Conservation (phyloP, 176 grass and related monocot species). For the Eragrostis curvula region DNA sequence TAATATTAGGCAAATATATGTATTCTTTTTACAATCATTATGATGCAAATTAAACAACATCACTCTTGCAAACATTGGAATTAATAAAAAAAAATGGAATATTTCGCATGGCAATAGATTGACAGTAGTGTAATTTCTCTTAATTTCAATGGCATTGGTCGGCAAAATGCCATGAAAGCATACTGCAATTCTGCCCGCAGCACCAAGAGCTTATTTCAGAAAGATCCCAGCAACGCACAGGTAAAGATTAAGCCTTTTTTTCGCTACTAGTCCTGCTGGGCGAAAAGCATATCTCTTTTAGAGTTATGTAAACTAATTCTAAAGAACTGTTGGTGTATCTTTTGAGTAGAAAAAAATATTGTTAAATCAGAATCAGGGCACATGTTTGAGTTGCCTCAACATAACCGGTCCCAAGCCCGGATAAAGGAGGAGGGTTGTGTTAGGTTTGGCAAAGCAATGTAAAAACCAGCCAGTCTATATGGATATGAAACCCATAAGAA, state of each 20-base stretch:
- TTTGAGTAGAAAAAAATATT: not conserved
- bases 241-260: not conserved
- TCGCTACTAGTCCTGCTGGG: not conserved
- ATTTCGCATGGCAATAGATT: not conserved
- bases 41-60: conserved; percentile 29
- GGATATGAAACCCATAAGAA: too few relatives aligned
- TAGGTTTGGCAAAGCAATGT: too few relatives aligned
- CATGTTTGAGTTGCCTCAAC: too few relatives aligned
- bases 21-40: conserved; percentile 1
- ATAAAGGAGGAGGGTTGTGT: too few relatives aligned
- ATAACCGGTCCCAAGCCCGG: too few relatives aligned
- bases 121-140: not conserved
- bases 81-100: not conserved
- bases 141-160: not conserved
- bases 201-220: not conserved
- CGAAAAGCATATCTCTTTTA: not conserved
- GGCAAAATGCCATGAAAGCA: not conserved
- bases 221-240: not conserved
- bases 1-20: not conserved
- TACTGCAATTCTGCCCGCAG: too few relatives aligned
- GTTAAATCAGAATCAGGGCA: not conserved
- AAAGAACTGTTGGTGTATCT: not conserved
- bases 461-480: too few relatives aligned
- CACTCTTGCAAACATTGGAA: not conserved
- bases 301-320: conserved; percentile 20